A percentile compares a stretch with the other conserved stretches of the same genome.
phyloP scores from a whole-genome alignment of 768 basidiomycete genomes.

The Crucibulum laeve region DNA sequence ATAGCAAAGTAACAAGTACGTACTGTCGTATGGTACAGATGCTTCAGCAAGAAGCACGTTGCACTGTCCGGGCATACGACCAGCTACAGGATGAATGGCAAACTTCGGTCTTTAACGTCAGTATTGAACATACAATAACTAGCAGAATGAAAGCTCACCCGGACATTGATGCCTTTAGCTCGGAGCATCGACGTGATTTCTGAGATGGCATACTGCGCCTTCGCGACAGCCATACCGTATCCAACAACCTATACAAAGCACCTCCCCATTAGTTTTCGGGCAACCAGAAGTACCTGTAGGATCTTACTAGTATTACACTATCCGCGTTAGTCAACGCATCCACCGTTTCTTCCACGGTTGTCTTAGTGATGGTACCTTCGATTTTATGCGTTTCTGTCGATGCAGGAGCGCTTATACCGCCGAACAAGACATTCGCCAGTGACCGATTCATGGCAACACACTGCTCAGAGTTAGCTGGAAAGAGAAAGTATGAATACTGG shows the following conservation, averaged over 20 bases:
- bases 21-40: slow-evolving; percentile 86
- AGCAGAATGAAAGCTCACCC: slow-evolving; percentile 29
- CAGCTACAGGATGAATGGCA: slow-evolving; percentile 87
- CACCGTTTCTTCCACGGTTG: slow-evolving; percentile 75
- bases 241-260: slow-evolving; percentile 57
- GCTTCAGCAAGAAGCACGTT: slow-evolving; percentile 91
- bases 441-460: slow-evolving; percentile 93
- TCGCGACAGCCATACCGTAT: slow-evolving; percentile 91
- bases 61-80: slow-evolving; percentile 91
- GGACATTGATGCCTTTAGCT: slow-evolving; percentile 72
- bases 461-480: slow-evolving; percentile 30
- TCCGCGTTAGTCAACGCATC: slow-evolving; percentile 77
- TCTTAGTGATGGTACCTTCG: slow-evolving; percentile 78
- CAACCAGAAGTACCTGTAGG: too few relatives aligned
- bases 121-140: not conserved
- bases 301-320: slow-evolving; percentile 74
- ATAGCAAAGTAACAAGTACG: slow-evolving; percentile 15
- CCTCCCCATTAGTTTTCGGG: too few relatives aligned
- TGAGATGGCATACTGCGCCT: slow-evolving; percentile 76
- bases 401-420: slow-evolving; percentile 65
- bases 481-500: slow-evolving; percentile 1
- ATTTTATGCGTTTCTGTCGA: slow-evolving; percentile 64
- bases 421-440: slow-evolving; percentile 80
- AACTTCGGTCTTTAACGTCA: slow-evolving; percentile 31
- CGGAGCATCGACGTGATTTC: slow-evolving; percentile 75